phyloP scores from a whole-genome alignment of 345 rosid species.

The Pistacia atlantica region DNA sequence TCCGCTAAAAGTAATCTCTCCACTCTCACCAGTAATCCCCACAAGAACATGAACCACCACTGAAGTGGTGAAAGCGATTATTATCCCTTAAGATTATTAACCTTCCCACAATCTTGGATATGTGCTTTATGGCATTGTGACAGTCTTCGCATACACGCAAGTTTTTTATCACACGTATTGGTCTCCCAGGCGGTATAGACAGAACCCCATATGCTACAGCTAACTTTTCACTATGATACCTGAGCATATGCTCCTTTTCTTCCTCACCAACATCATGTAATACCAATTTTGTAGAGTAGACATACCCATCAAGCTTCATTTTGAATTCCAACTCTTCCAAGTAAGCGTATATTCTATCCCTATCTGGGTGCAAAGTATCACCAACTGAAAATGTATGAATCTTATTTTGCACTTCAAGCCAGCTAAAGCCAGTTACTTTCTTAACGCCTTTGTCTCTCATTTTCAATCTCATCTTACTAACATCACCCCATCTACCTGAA shows the following conservation, averaged over 20 bases:
- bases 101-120: conserved; percentile 60
- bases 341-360: conserved; percentile 51
- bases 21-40: conserved; percentile 64
- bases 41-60: conserved; percentile 67
- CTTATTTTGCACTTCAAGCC: conserved; percentile 69
- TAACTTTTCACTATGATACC: conserved; percentile 69
- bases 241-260: conserved; percentile 73
- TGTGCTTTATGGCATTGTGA: conserved; percentile 63
- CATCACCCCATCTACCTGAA: conserved; percentile 69
- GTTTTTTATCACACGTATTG: conserved; percentile 70
- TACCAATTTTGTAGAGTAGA: conserved; percentile 56
- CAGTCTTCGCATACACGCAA: conserved; percentile 73
- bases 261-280: conserved; percentile 80
- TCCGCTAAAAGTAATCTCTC: neutral
- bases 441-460: conserved; percentile 69
- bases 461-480: conserved; percentile 53
- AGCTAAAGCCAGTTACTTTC: conserved; percentile 65
- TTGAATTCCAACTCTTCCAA: conserved; percentile 60
- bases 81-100: conserved; percentile 66
- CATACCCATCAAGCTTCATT: conserved; percentile 63
- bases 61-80: conserved; percentile 72
- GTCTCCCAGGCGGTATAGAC: conserved; percentile 53
- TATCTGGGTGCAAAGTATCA: conserved; percentile 59
- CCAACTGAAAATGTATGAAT: conserved; percentile 65
- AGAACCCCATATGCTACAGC: conserved; percentile 68